These are phyloP conservation scores for Penicillium cataractarum DNA, from an alignment of 495 filamentous ascomycete genomes.

Conservation along the genomic window DNA sequence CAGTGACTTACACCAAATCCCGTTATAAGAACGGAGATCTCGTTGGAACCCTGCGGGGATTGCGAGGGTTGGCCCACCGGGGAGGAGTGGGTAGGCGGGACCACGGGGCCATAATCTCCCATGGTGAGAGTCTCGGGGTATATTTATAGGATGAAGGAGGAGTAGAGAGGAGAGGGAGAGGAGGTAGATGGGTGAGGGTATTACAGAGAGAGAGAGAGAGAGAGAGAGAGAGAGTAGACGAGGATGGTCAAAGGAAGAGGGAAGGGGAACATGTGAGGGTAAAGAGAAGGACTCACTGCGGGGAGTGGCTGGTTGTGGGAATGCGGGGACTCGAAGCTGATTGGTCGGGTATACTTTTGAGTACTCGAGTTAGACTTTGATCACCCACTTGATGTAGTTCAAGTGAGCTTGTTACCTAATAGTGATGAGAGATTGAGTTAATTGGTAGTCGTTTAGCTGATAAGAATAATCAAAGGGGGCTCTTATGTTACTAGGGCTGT, in stretches of 20 bases:
- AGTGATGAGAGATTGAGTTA: neutral
- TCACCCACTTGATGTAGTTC: too few species aligned
- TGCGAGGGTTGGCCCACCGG: slow-evolving; percentile 20
- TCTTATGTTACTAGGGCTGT: too few species aligned
- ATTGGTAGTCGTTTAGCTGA: neutral
- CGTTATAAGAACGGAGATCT: slow-evolving; percentile 70
- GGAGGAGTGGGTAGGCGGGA: slow-evolving; percentile 20
- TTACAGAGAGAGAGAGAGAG: neutral
- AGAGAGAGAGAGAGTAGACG: neutral
- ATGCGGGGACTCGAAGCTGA: slow-evolving; percentile 14
- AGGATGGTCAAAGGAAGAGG: neutral
- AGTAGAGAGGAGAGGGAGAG: neutral
- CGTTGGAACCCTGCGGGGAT: slow-evolving; percentile 30
- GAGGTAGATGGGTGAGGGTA: neutral
- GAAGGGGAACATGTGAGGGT: neutral
- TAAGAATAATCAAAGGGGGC: too few species aligned
- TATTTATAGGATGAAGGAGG: neutral
- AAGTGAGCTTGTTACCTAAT: neutral
- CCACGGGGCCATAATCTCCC: slow-evolving; percentile 44
- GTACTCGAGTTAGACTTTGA: neutral
- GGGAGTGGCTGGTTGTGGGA: slow-evolving; percentile 1
- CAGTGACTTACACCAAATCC: slow-evolving; percentile 67
- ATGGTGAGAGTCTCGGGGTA: slow-evolving; percentile 24
- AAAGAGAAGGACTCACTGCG: neutral
- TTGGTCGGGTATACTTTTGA: neutral